Base-by-base conservation (phyloP, 73 alveolate genomes). In the Diophrys sp. region DNA sequence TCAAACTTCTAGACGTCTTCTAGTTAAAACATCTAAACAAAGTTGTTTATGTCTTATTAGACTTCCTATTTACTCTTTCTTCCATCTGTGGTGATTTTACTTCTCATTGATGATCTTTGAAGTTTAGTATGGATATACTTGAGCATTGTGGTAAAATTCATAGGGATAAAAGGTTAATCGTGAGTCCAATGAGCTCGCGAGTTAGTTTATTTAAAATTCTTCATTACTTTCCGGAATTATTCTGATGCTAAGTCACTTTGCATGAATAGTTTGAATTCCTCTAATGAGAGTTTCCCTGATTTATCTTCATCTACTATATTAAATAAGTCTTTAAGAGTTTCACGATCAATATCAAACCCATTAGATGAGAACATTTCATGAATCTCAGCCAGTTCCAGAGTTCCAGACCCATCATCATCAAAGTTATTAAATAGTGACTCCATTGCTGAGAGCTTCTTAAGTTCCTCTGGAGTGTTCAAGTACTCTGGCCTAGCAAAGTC, bases 331-430 rank as follows among this genome's bases (percentile, higher is more conserved):
- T 29, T 27, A 23, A 81, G 70, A 23, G 54, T 28, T n/a, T 55
- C 69, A 72, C 29, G 44, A 27, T 55, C 14, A 25, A 81, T 29
- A 1, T 73, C 28, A 25, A 81, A 53, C 23, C 89, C 89, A 34
- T 81, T 73, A n/a, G 55, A 71, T 31, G 75, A n/a, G 27, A 81
- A 68, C 89, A 81, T 81, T 1, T 81, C 83, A 73, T 31, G 62
- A n/a, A 81, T 29, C 54, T 81, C 89, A 23, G 34, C 2, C 33
- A 78, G 54, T 31, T 81, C 83, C 0, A 81, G 73, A 23, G 89
- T 71, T 32, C 73, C 73, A 1, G 89, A 81, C 23, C 89, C 89
- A 73, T 81, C 89, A 24, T 81, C 89, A 33, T 81, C 89, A 33
- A 81, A 81, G 23, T 72, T 73, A 28, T 53, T 73, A 32, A 81